Evolutionary conservation across 2,329 filamentous ascomycete species (phyloP).

Genomic region (Acrodontium crateriforme): DNA sequence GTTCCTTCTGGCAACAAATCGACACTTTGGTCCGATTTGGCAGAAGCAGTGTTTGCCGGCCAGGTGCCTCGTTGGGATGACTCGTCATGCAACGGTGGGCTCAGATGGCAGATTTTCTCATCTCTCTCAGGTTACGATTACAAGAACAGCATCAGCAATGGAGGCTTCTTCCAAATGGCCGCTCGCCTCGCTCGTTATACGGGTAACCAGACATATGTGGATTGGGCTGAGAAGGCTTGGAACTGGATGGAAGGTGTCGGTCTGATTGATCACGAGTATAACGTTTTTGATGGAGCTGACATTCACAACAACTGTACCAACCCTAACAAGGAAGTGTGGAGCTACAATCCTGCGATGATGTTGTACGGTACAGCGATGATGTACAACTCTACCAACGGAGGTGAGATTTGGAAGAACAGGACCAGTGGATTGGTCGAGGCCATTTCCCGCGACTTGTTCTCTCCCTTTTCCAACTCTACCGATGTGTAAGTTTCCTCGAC

Average conservation of each 20-base stretch:
- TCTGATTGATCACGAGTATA: slow-evolving; percentile 36
- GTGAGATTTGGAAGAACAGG: slow-evolving; percentile 41
- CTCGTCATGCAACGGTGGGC: slow-evolving; percentile 52
- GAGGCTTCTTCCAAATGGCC: slow-evolving; percentile 43
- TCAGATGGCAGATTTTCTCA: slow-evolving; percentile 76
- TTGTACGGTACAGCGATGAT: slow-evolving; percentile 42
- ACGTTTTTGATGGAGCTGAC: slow-evolving; percentile 43
- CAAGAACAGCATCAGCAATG: slow-evolving; percentile 46
- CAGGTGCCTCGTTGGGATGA: slow-evolving; percentile 59
- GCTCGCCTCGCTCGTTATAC: slow-evolving; percentile 66
- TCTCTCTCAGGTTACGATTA: slow-evolving; percentile 55
- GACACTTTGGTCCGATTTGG: slow-evolving; percentile 60
- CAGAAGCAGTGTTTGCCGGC: slow-evolving; percentile 67
- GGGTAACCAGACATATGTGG: slow-evolving; percentile 60
- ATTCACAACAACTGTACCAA: slow-evolving; percentile 37
- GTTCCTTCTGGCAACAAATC: slow-evolving; percentile 39
- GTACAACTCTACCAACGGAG: slow-evolving; percentile 37
- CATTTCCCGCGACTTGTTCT: slow-evolving; percentile 39
- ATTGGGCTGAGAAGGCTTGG: slow-evolving; percentile 61
- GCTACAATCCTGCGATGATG: slow-evolving; percentile 43
- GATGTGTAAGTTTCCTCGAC: slow-evolving; percentile 27
- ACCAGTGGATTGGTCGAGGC: slow-evolving; percentile 46
- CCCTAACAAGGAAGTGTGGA: slow-evolving; percentile 41
- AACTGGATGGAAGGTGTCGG: slow-evolving; percentile 38
- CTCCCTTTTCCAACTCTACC: slow-evolving; percentile 32